phyloP scores from a whole-genome alignment of 75 land plant genomes.

The Chamaecyparis obtusa region DNA sequence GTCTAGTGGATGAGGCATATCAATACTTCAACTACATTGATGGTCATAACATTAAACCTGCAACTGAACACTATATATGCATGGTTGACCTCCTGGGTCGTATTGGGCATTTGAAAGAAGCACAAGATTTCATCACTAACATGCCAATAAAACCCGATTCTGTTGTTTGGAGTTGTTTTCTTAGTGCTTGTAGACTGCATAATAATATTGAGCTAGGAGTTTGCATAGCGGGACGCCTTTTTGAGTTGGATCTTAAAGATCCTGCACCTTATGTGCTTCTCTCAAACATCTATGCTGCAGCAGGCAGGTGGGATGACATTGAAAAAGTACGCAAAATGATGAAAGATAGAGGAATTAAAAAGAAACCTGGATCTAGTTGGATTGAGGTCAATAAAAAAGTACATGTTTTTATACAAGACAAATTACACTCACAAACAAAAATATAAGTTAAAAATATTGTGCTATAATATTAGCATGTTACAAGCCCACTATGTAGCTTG shows the following conservation, averaged over 20 bases:
- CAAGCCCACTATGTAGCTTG: not conserved
- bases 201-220: conserved; percentile 3
- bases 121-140: conserved; percentile 2
- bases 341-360: not conserved
- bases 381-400: not conserved
- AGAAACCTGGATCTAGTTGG: conserved; percentile 9
- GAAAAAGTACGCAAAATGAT: conserved; percentile 3
- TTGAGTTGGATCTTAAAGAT: not conserved
- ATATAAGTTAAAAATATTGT: not conserved
- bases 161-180: conserved; percentile 7
- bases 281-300: conserved; percentile 8
- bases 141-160: not conserved
- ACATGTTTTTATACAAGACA: not conserved
- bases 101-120: not conserved
- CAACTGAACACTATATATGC: conserved; percentile 5
- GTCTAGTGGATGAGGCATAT: not conserved
- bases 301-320: conserved; percentile 1
- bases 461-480: not conserved
- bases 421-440: not conserved
- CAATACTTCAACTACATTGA: not conserved
- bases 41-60: not conserved
- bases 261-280: conserved; percentile 10
- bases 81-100: conserved; percentile 12
- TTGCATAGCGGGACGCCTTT: not conserved
- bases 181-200: conserved; percentile 2